Evolutionary conservation across 2,329 filamentous ascomycete genomes (phyloP), one percentile per base, ranked within the genome.

Genomic region (Fusarium piperis): DNA sequence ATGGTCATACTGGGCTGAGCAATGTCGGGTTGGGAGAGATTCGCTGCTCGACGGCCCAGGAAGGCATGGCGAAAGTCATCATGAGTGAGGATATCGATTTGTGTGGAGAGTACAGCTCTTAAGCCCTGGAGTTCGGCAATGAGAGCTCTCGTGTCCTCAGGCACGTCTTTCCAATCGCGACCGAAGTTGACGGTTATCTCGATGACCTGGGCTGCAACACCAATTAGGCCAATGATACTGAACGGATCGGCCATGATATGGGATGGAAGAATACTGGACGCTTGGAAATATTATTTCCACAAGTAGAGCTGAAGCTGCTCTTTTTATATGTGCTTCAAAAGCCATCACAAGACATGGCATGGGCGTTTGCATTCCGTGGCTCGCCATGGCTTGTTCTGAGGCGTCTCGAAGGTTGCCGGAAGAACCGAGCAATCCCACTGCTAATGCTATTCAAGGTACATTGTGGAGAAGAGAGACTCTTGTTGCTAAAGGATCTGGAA

Each of bases 201-300:
- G 8, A 33, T 52, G 28, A 52, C 5, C 28, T 33, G 48, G 18
- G 30, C 48, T 33, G 48, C 48, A 12, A 33, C 48, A 11, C 48
- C 30, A 9, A 52, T 12, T 13, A 52, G 48, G n/a, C 48, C 48
- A 33, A 52, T 52, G 18, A 52, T 52, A 16, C 30, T 30, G n/a
- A 52, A 18, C 1, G 48, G 48, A 2, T 52, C 48, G 3, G 48
- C 30, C 48, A 52, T 52, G 48, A 33, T 33, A n/a, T 5, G 15
- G 3, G 23, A 28, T n/a, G 20, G 28, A 28, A 6, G 23, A 16
- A 48, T 12, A 5, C 10, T 12, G 15, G 12, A 2, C 11, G 10
- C 6, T 28, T 6, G 10, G 2, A n/a, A 46, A 10, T 10, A 46
- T 28, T 15, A 4, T 0, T 48, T 48, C 23, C 26, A 44, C 8